Conservation (phyloP, 768 basidiomycete species). For the Tulasnella sp. region DNA sequence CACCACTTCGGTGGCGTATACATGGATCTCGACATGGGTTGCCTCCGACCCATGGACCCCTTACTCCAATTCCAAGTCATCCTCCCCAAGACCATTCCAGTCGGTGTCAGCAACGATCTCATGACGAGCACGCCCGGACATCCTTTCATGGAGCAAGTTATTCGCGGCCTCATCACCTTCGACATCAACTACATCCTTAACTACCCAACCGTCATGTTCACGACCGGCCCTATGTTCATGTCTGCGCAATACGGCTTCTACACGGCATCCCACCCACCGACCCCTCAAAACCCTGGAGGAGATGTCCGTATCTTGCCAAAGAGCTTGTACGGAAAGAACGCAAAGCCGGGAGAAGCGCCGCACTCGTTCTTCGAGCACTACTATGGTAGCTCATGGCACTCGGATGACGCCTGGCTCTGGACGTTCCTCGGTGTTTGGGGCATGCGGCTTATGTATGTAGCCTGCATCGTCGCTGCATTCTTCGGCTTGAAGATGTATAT, state of each 20-base stretch:
- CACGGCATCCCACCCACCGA: slow-evolving; percentile 64
- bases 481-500: slow-evolving; percentile 57
- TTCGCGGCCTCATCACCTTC: slow-evolving; percentile 87
- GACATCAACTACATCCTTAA: slow-evolving; percentile 94
- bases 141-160: slow-evolving; percentile 89
- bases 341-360: slow-evolving; percentile 76
- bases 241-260: slow-evolving; percentile 93
- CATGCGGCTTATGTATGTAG: slow-evolving; percentile 84
- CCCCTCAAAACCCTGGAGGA: slow-evolving; percentile 56
- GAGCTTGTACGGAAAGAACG: slow-evolving; percentile 97
- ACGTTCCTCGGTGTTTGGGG: slow-evolving; percentile 90
- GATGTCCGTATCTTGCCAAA: slow-evolving; percentile 93
- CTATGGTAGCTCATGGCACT: slow-evolving; percentile 98
- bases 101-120: slow-evolving; percentile 96
- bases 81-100: slow-evolving; percentile 93
- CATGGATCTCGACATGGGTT: slow-evolving; percentile 96
- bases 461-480: slow-evolving; percentile 68
- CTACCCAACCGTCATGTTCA: slow-evolving; percentile 99
- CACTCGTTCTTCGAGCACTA: slow-evolving; percentile 96
- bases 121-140: slow-evolving; percentile 87
- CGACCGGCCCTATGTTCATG: slow-evolving; percentile 98
- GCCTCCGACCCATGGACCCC: slow-evolving; percentile 81
- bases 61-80: slow-evolving; percentile 85
- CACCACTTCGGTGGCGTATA: slow-evolving; percentile 95
- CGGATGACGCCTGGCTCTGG: slow-evolving; percentile 97